These are phyloP conservation scores for Solanum pimpinellifolium DNA, from an alignment of 257 asterid genomes.

Conservation along the genomic window DNA sequence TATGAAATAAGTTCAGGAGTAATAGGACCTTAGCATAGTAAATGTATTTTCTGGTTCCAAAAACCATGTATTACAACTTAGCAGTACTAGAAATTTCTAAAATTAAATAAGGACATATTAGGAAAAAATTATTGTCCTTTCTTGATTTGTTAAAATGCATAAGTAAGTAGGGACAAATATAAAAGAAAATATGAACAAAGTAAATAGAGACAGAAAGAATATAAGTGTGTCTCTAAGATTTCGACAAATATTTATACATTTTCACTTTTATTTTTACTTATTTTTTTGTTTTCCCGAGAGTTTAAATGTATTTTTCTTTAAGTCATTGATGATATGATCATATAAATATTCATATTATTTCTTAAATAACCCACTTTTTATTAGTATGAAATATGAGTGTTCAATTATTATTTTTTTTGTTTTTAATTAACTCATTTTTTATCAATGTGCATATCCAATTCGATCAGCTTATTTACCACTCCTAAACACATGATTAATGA, in stretches of 20 bases:
- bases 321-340: neutral
- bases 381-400: neutral
- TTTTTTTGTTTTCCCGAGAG: neutral
- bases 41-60: too few relatives aligned
- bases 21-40: too few relatives aligned
- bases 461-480: neutral
- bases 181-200: too few relatives aligned
- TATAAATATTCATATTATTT: neutral
- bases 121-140: too few relatives aligned
- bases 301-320: neutral
- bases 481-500: neutral
- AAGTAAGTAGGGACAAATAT: rapidly evolving
- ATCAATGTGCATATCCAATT: neutral
- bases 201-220: too few relatives aligned
- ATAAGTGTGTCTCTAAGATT: too few relatives aligned
- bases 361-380: neutral
- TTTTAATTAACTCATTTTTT: neutral
- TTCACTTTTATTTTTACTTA: neutral
- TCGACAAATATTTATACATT: too few relatives aligned
- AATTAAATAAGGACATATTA: too few relatives aligned
- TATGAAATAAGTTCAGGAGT: too few relatives aligned
- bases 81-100: too few relatives aligned
- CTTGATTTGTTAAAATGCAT: too few relatives aligned
- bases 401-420: neutral
- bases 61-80: too few relatives aligned